Evolutionary conservation across 768 basidiomycete species (phyloP), one percentile per base, ranked within the genome.

Genomic region (Kwoniella bestiolae): DNA sequence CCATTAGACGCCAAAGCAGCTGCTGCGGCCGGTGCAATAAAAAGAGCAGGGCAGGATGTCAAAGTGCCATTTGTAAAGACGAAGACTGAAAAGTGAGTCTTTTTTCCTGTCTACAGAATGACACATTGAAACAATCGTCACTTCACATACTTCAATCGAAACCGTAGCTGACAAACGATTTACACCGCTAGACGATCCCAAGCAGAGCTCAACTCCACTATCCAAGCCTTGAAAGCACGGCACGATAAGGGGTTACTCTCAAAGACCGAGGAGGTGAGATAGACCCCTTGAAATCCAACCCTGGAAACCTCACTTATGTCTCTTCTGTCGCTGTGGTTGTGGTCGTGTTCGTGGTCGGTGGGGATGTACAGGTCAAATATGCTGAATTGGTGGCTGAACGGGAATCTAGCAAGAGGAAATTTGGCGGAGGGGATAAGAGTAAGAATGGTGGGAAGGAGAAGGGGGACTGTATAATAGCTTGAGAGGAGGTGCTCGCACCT

Each of bases 181-280:
- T n/a, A n/a, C n/a, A n/a, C 9, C 62, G 26, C 5, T 57, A 80
- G 79, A 69, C 73, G 78, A 32, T 72, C 72, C 25, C 67, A 73
- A 46, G 78, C 71, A 21, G 80, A 81, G 63, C 44, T 75, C n/a
- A 60, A 72, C 35, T 79, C 78, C 0, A 62, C 70, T 0, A 67
- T 78, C 12, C 68, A 77, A 59, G 76, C 78, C 0, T 62, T 81
- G 12, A 75, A 78, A 63, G 71, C 68, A 9, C 51, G 80, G 23
- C 74, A 78, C 41, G 77, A 77, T 41, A 78, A 78, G 51, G 80
- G 80, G 18, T 51, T 81, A n/a, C 57, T 81, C 25, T 64, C 65
- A 11, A 72, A 75, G 51, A 63, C 71, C 21, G 80, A 81, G 63
- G 75, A 79, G 74, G 78, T 80, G 69, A 77, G 77, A 69, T 72